Evolutionary conservation across 805 yeast species (phyloP).

Genomic region (Tetrapisispora arboricola): DNA sequence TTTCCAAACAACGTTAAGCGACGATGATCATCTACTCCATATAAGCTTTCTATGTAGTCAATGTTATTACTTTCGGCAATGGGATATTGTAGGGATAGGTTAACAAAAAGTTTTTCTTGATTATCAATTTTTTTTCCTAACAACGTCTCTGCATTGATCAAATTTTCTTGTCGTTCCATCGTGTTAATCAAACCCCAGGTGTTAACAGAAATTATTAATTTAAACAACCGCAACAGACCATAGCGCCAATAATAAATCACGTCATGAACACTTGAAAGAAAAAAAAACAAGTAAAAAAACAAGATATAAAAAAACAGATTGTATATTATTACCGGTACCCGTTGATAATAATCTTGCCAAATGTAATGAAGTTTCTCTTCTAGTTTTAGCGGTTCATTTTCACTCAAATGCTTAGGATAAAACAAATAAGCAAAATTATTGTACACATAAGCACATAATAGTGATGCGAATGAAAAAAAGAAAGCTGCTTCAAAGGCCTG

Average conservation of each 20-base stretch:
- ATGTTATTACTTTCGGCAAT: not conserved
- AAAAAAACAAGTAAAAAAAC: conserved; percentile 13
- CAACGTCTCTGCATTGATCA: conserved; percentile 20
- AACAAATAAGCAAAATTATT: conserved; percentile 20
- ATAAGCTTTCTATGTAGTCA: not conserved
- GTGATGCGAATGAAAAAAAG: conserved; percentile 11
- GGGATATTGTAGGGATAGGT: conserved; percentile 16
- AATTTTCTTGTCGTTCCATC: conserved; percentile 21
- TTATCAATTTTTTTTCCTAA: conserved; percentile 26
- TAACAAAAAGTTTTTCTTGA: conserved; percentile 20
- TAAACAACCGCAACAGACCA: conserved; percentile 14
- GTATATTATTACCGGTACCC: conserved; percentile 19
- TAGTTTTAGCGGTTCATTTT: conserved; percentile 1
- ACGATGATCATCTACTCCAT: not conserved
- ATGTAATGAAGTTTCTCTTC: conserved; percentile 8
- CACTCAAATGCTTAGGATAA: conserved; percentile 10
- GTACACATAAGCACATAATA: conserved; percentile 15
- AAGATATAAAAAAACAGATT: conserved; percentile 12
- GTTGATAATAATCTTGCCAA: conserved; percentile 23
- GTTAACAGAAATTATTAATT: conserved; percentile 23
- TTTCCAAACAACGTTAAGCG: too few relatives aligned
- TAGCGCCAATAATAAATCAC: conserved; percentile 17
- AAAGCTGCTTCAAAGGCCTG: conserved; percentile 8
- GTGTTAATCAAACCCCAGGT: conserved; percentile 27
- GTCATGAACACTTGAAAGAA: conserved; percentile 5